A percentile compares a stretch with the other conserved stretches of the same genome.
Evolutionary conservation across 2,329 filamentous ascomycete genomes (phyloP).

Genomic region (Fusarium brachygibbosum): DNA sequence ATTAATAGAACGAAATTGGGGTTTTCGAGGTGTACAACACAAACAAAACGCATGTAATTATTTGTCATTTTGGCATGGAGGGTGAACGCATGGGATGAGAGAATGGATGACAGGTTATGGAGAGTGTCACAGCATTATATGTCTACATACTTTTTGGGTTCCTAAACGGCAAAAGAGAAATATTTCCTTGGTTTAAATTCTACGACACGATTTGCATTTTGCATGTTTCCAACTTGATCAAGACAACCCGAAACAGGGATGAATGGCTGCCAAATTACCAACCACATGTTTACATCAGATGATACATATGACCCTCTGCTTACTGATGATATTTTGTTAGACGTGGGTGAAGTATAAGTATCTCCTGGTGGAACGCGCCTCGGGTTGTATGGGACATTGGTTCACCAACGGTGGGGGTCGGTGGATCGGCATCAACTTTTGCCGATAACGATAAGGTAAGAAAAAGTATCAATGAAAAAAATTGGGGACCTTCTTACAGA

Average conservation of each 20-base stretch:
- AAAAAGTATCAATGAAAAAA: constrained; percentile 42
- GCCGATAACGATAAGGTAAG: constrained; percentile 38
- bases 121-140: constrained; percentile 38
- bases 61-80: constrained; percentile 32
- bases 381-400: neutral
- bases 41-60: constrained; percentile 43
- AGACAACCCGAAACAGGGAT: neutral
- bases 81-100: constrained; percentile 30
- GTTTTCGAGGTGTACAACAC: constrained; percentile 44
- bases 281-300: neutral
- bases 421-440: constrained; percentile 44
- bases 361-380: neutral
- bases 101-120: constrained; percentile 25
- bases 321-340: neutral
- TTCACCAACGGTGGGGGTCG: constrained; percentile 25
- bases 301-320: neutral
- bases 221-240: neutral
- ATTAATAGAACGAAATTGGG: constrained; percentile 47
- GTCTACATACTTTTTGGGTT: constrained; percentile 39
- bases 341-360: constrained; percentile 11
- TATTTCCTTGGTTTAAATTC: constrained; percentile 36
- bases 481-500: constrained; percentile 33
- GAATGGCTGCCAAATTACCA: too few species aligned
- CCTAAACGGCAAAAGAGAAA: constrained; percentile 45
- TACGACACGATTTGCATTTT: neutral